Conservation (phyloP, 208 protist genomes). For the Leishmania turanica region DNA sequence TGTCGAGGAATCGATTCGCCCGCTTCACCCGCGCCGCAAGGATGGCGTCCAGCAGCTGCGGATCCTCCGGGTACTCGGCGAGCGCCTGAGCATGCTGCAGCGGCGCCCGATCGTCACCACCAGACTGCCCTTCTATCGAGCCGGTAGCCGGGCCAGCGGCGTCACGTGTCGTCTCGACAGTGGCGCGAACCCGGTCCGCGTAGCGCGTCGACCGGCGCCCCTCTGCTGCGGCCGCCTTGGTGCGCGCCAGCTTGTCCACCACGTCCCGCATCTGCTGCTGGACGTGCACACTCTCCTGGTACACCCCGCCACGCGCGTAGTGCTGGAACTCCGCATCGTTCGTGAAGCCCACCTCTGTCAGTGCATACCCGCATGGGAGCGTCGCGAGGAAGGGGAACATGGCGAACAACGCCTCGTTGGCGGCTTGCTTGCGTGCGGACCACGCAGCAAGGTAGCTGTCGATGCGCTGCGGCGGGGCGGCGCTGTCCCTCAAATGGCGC, state of each 20-base stretch:
- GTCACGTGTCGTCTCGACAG: constrained; percentile 30
- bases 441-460: constrained; percentile 35
- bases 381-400: constrained; percentile 60
- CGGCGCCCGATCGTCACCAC: constrained; percentile 18
- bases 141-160: background rate
- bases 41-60: constrained; percentile 39
- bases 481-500: constrained; percentile 36
- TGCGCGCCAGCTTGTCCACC: constrained; percentile 46
- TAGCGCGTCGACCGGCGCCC: constrained; percentile 20
- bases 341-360: constrained; percentile 57
- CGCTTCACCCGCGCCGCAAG: constrained; percentile 22
- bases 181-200: constrained; percentile 40
- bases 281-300: constrained; percentile 29
- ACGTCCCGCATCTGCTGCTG: constrained; percentile 47
- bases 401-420: constrained; percentile 67
- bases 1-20: constrained; percentile 43
- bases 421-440: constrained; percentile 60
- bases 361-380: constrained; percentile 54
- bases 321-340: constrained; percentile 45
- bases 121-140: background rate
- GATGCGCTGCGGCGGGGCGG: constrained; percentile 20
- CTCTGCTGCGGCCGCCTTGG: constrained; percentile 32
- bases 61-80: constrained; percentile 27
- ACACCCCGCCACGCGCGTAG: constrained; percentile 23
- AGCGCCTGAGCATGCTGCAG: constrained; percentile 15